Conservation (phyloP, 805 yeast genomes). For the Lipomyces oligophaga region DNA sequence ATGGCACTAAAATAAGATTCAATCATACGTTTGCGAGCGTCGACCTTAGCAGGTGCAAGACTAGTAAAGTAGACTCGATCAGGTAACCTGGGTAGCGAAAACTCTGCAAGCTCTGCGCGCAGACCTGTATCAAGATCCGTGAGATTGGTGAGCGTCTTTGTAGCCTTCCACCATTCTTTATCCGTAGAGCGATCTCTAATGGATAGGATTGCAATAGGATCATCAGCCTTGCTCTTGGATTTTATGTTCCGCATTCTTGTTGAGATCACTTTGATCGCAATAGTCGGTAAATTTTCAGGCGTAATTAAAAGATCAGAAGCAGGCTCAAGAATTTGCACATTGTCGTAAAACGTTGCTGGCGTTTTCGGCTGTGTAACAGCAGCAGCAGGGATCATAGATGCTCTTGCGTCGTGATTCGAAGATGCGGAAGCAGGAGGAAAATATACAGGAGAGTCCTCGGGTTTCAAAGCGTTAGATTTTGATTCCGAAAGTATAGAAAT, state of each 20-base stretch:
- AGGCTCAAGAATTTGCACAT: conserved; percentile 11
- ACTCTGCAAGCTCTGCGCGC: conserved; percentile 46
- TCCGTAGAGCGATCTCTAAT: conserved; percentile 57
- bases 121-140: conserved; percentile 57
- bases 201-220: conserved; percentile 58
- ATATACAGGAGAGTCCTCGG: conserved; percentile 14
- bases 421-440: conserved; percentile 18
- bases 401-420: background rate
- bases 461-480: background rate
- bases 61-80: conserved; percentile 56
- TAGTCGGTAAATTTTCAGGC: conserved; percentile 33
- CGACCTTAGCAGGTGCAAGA: conserved; percentile 63
- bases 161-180: conserved; percentile 71
- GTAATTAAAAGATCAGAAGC: conserved; percentile 24
- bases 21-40: conserved; percentile 51
- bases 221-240: conserved; percentile 46
- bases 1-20: conserved; percentile 58
- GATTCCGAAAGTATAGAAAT: background rate
- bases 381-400: conserved; percentile 12
- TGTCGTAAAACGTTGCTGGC: conserved; percentile 12
- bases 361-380: conserved; percentile 9
- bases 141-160: conserved; percentile 61
- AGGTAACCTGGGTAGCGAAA: conserved; percentile 57
- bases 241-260: conserved; percentile 35
- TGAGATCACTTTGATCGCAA: conserved; percentile 33